These are phyloP conservation scores for Vicia villosa DNA, from an alignment of 306 rosid genomes.

Conservation along the genomic window DNA sequence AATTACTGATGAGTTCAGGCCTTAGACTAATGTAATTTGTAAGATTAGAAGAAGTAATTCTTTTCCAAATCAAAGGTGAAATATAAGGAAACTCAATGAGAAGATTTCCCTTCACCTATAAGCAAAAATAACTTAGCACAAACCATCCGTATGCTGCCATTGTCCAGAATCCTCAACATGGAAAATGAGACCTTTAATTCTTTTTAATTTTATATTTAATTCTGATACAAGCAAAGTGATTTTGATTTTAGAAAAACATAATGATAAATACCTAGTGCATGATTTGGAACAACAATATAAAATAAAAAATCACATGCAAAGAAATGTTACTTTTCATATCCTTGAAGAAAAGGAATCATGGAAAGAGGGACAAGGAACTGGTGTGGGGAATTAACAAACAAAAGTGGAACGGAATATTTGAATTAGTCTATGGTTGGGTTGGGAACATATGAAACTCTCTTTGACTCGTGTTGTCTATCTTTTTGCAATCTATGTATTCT, in stretches of 20 bases:
- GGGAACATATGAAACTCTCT: slow-evolving; percentile 50
- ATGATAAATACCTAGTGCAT: not conserved
- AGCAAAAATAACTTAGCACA: too few species aligned
- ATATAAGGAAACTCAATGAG: too few species aligned
- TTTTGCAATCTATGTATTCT: slow-evolving; percentile 41
- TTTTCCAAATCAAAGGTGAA: too few species aligned
- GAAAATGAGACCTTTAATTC: too few species aligned
- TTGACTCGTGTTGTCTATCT: slow-evolving; percentile 47
- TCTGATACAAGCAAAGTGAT: too few species aligned
- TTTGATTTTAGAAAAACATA: not conserved
- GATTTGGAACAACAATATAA: not conserved
- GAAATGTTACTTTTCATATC: slow-evolving; percentile 27
- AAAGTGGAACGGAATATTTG: slow-evolving; percentile 41
- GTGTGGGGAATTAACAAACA: slow-evolving; percentile 39
- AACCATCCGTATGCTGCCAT: too few species aligned
- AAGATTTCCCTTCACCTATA: too few species aligned
- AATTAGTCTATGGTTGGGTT: slow-evolving; percentile 23
- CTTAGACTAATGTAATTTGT: too few species aligned
- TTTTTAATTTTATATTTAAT: too few species aligned
- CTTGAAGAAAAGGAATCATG: not conserved
- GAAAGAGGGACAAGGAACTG: slow-evolving; percentile 26
- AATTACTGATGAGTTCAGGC: too few species aligned
- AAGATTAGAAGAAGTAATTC: too few species aligned
- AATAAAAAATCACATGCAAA: not conserved
- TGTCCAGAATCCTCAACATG: too few species aligned